These are phyloP conservation scores for Priceomyces castillae DNA, from an alignment of 805 yeast species.

Conservation along the genomic window DNA sequence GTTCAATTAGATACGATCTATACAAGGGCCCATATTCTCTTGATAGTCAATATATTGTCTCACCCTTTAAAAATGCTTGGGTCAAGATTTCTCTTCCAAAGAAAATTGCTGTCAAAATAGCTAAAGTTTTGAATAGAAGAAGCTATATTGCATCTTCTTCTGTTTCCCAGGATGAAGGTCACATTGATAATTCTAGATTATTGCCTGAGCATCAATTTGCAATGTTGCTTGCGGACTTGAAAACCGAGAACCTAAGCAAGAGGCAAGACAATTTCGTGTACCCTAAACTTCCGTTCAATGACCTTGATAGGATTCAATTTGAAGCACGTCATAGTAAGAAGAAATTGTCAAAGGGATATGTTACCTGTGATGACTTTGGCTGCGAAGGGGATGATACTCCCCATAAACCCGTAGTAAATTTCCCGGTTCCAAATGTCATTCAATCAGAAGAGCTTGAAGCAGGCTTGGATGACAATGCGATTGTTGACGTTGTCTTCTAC, in stretches of 20 bases:
- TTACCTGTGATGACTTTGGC: constrained; percentile 83
- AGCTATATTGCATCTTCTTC: constrained; percentile 36
- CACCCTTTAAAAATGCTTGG: constrained; percentile 87
- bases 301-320: not conserved
- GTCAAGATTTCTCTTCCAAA: constrained; percentile 59
- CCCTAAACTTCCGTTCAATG: not conserved
- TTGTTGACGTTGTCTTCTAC: constrained; percentile 72
- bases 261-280: not conserved
- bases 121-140: constrained; percentile 55
- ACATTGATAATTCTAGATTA: constrained; percentile 14
- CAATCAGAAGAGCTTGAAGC: constrained; percentile 42
- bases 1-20: constrained; percentile 83
- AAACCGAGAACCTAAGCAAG: not conserved
- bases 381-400: constrained; percentile 80
- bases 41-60: constrained; percentile 76
- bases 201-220: constrained; percentile 24
- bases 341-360: constrained; percentile 61
- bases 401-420: constrained; percentile 58
- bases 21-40: constrained; percentile 79
- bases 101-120: constrained; percentile 51
- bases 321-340: not conserved
- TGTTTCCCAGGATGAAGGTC: not conserved
- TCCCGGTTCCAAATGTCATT: constrained; percentile 77
- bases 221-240: not conserved
- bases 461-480: constrained; percentile 20